Evolutionary conservation across 768 basidiomycete species (phyloP).

Genomic region (Kwoniella europaea): DNA sequence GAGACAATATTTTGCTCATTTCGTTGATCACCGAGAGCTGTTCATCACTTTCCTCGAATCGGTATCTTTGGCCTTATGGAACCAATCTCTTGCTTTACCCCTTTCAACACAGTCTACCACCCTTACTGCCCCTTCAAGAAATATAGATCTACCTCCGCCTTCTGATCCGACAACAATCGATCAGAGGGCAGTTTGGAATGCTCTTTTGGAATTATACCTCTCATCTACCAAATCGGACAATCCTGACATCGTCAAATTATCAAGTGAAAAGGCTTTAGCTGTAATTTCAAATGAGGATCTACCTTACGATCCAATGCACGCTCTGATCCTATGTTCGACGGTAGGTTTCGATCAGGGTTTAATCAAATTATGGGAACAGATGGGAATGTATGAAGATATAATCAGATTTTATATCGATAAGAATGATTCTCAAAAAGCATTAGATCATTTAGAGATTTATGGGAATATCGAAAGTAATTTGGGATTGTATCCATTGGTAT

Average conservation of each 20-base stretch:
- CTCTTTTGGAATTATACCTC: conserved; percentile 89
- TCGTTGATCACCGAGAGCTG: conserved; percentile 81
- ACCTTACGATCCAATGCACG: conserved; percentile 88
- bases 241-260: conserved; percentile 24
- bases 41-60: conserved; percentile 88
- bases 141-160: conserved; percentile 22
- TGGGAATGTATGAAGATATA: conserved; percentile 96
- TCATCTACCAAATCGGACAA: conserved; percentile 61
- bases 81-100: conserved; percentile 64
- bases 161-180: conserved; percentile 59
- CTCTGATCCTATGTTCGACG: conserved; percentile 91
- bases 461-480: conserved; percentile 66
- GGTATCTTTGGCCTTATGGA: conserved; percentile 79
- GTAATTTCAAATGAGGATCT: conserved; percentile 65
- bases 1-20: conserved; percentile 87
- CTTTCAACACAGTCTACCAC: background rate
- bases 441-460: conserved; percentile 75
- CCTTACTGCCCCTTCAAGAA: conserved; percentile 1
- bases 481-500: conserved; percentile 81
- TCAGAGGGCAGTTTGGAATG: conserved; percentile 91
- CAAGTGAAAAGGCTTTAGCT: conserved; percentile 72
- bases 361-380: conserved; percentile 86
- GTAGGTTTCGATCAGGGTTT: conserved; percentile 80
- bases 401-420: conserved; percentile 89
- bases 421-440: conserved; percentile 67